These are phyloP conservation scores for Pseudogymnoascus sp. DNA, from an alignment of 2,329 filamentous ascomycete genomes.

Conservation along the genomic window DNA sequence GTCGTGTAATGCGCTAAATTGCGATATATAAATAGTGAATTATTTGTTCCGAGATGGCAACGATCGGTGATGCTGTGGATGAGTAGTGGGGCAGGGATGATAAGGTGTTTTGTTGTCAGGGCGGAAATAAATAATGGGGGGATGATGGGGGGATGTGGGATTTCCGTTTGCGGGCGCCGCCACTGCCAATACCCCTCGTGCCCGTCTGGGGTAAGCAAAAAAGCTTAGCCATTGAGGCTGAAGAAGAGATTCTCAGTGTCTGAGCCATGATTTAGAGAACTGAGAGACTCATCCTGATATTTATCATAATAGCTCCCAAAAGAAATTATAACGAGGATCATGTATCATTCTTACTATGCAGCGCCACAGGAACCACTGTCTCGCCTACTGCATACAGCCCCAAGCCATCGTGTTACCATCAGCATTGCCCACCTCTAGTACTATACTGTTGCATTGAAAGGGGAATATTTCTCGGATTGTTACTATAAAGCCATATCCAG, in stretches of 20 bases:
- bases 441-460: not conserved
- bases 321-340: not conserved
- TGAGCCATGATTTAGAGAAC: not conserved
- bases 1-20: not conserved
- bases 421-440: not conserved
- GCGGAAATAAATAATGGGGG: slow-evolving; percentile 1
- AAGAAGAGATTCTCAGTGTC: not conserved
- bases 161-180: not conserved
- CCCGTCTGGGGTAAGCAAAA: slow-evolving; percentile 2
- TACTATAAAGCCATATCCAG: slow-evolving; percentile 2
- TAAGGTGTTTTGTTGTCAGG: slow-evolving; percentile 6
- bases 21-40: slow-evolving; percentile 4
- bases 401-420: not conserved
- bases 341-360: not conserved
- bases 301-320: not conserved
- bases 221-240: slow-evolving; percentile 6
- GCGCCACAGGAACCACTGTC: not conserved
- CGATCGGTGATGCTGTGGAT: not conserved
- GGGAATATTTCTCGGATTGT: not conserved
- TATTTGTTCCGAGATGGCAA: slow-evolving; percentile 7
- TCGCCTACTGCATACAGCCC: not conserved
- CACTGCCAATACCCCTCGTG: not conserved
- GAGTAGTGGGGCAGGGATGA: slow-evolving; percentile 4
- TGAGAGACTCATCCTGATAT: not conserved
- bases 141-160: not conserved